Percentiles rank a stretch among this genome's conserved stretches.
phyloP scores from a whole-genome alignment of 257 asterid genomes.

The Thymus mandschuricus region DNA sequence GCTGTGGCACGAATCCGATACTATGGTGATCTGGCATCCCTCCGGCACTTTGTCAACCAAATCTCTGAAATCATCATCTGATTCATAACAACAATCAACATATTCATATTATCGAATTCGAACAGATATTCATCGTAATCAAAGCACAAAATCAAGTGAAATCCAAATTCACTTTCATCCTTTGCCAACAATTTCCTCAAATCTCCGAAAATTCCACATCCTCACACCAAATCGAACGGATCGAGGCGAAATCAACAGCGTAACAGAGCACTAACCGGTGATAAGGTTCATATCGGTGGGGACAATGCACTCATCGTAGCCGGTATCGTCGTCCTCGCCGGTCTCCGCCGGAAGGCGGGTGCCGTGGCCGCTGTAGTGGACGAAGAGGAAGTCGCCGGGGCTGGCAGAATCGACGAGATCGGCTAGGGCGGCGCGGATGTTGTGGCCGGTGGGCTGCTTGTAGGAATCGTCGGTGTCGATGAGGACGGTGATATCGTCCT shows the following conservation, averaged over 20 bases:
- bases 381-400: slow-evolving; percentile 66
- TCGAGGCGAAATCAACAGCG: background rate
- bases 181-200: background rate
- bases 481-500: slow-evolving; percentile 72
- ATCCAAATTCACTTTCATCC: background rate
- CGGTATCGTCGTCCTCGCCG: slow-evolving; percentile 97
- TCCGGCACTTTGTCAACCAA: slow-evolving; percentile 81
- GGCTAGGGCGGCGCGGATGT: slow-evolving; percentile 71
- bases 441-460: slow-evolving; percentile 86
- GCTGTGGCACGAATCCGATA: slow-evolving; percentile 97
- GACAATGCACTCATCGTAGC: slow-evolving; percentile 94
- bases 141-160: background rate
- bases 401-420: slow-evolving; percentile 67
- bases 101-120: too few species aligned
- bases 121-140: background rate
- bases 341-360: slow-evolving; percentile 97
- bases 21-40: slow-evolving; percentile 85
- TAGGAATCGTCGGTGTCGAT: slow-evolving; percentile 79
- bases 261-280: slow-evolving; percentile 51
- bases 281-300: slow-evolving; percentile 92
- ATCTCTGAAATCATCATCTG: slow-evolving; percentile 98
- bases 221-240: background rate
- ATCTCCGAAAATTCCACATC: background rate
- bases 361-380: slow-evolving; percentile 98
- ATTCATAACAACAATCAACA: slow-evolving; percentile 28